Conservation (phyloP, 2,329 filamentous ascomycete genomes). For the Daldinia eschscholtzii region DNA sequence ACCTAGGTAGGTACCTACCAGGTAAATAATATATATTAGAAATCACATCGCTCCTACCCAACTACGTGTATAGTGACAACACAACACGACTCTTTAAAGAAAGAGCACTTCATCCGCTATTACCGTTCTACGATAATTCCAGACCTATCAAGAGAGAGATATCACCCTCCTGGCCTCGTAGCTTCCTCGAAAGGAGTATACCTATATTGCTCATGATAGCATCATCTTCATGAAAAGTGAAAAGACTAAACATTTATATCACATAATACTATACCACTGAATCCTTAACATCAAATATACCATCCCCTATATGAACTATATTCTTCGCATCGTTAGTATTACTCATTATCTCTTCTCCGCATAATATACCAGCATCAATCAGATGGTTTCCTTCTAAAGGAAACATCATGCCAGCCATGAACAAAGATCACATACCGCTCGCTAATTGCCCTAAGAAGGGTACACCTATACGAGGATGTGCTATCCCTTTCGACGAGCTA, state of each 20-base stretch:
- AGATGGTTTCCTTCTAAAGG: neutral
- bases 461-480: constrained; percentile 2
- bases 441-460: neutral
- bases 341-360: neutral
- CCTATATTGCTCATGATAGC: neutral
- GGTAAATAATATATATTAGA: neutral
- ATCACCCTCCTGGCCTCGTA: neutral
- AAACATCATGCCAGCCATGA: neutral
- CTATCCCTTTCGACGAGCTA: neutral
- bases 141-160: neutral
- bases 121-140: neutral
- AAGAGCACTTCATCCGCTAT: neutral
- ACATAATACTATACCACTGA: neutral
- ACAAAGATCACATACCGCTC: neutral
- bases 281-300: neutral
- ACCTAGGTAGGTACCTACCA: too few species aligned
- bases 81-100: neutral
- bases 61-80: neutral
- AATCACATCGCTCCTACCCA: neutral
- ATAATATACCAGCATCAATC: neutral
- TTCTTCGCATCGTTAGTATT: neutral
- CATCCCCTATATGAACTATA: neutral
- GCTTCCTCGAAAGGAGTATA: neutral
- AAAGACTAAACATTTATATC: neutral
- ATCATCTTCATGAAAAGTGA: neutral